Evolutionary conservation across 1,284 basidiomycete genomes (phyloP), one percentile per base, ranked within the genome.

Genomic region (Malassezia yamatoensis): DNA sequence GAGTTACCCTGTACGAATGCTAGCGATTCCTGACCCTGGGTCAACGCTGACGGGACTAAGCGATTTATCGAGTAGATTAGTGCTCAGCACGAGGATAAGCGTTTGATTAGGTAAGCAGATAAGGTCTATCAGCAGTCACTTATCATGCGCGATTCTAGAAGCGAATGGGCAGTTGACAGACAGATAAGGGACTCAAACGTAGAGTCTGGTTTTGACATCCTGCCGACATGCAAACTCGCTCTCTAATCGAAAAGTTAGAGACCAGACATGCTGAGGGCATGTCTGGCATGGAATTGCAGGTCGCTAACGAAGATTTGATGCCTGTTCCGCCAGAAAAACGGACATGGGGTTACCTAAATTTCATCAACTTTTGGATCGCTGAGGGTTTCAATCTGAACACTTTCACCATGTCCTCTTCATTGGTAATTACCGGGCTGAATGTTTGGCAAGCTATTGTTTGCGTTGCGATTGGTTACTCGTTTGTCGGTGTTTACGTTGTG

Each of bases 401-500:
- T 0, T 64, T 64, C 18, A 52, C 51, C n/a, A 52, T 52, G 51
- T 45, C 51, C n/a, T 43, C 51, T 8, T 34, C 51, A 2, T 20
- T 52, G 18, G 33, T 52, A 7, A 34, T 35, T 2, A 8, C 33
- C 2, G 70, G 70, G 16, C 58, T 73, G 1, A 60, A 58, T 1
- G 68, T 66, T 63, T 68, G 61, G 44, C 63, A 68, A 52, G 67
- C 62, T 10, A 65, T 62, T 62, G 56, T 65, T 1, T 60, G 63
- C 3, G 61, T 70, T 47, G 57, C 61, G 18, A 70, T 88, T 48
- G 87, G 86, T 1, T 90, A 88, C 70, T 78, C 79, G 0, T 68
- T 85, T 44, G 83, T 84, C 18, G 83, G 84, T 0, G 82, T 83
- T 1, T 84, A 90, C 75, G 81, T 90, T 55, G 84, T 85, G 24